A percentile compares a stretch with the other conserved stretches of the same genome.
These are phyloP conservation scores for Dipteronia sinensis DNA, from an alignment of 345 rosid genomes.

Conservation along the genomic window DNA sequence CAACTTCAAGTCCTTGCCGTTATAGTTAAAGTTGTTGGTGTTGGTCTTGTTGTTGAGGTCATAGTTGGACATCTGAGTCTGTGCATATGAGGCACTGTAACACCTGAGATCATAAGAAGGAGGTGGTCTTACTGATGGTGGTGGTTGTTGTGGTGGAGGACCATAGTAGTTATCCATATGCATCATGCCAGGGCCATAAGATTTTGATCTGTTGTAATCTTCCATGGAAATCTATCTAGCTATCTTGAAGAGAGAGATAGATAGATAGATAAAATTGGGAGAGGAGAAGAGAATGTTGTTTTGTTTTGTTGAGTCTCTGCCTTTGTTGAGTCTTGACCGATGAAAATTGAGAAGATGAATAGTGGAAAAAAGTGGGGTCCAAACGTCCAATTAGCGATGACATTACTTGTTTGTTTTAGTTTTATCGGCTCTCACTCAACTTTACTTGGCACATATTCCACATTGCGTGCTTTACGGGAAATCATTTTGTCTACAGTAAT, in stretches of 20 bases:
- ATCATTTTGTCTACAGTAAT: conserved; percentile 21
- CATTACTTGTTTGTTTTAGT: background rate
- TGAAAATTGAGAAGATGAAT: background rate
- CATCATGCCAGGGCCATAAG: conserved; percentile 54
- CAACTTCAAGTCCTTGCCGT: conserved; percentile 33
- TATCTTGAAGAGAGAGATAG: background rate
- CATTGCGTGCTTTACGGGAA: conserved; percentile 30
- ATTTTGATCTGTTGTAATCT: conserved; percentile 56
- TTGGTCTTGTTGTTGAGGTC: background rate
- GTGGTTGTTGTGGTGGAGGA: conserved; percentile 13
- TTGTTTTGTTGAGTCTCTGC: background rate
- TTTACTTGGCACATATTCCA: conserved; percentile 9
- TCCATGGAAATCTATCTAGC: conserved; percentile 51
- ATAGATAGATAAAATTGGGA: background rate
- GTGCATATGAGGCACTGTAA: conserved; percentile 62
- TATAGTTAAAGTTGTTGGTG: conserved; percentile 21
- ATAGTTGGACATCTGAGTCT: conserved; percentile 46
- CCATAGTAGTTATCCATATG: conserved; percentile 61
- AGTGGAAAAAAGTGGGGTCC: background rate
- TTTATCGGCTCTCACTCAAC: background rate
- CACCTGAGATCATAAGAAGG: conserved; percentile 54
- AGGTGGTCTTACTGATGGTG: conserved; percentile 3
- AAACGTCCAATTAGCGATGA: background rate
- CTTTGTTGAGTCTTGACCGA: background rate
- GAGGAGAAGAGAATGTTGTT: no score